Evolutionary conservation across 2,329 filamentous ascomycete genomes (phyloP), one percentile per base, ranked within the genome.

Genomic region (Chalara sp.): DNA sequence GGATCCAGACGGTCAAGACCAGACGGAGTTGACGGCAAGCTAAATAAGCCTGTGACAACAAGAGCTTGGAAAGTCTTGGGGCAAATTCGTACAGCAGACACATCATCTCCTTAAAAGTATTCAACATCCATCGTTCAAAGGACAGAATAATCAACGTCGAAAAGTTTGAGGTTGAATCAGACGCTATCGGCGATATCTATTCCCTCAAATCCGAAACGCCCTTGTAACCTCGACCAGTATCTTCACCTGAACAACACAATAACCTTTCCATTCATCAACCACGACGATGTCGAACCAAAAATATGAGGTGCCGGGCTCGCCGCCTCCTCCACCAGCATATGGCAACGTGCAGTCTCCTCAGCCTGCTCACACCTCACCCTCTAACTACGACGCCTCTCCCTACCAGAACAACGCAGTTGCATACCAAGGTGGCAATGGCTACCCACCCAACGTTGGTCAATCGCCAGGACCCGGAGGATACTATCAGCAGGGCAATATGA

Each of bases 241-340:
- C n/a, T 29, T 41, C 13, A n/a, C 33, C 30, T 21, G 13, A 33
- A 21, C 13, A 46, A n/a, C 44, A 32, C 45, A 28, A 29, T 31
- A n/a, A 37, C 21, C 28, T n/a, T 32, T 37, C 31, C 8, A 12
- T 21, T 4, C 2, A 44, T 44, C 10, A 49, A 47, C 46, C 29
- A 44, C 28, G 43, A 50, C 41, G 31, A 61, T 57, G 56, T 48
- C 56, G n/a, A 49, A 50, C 11, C 51, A 54, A 48, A 55, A 62
- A 53, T 55, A 51, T 48, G 44, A 57, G 40, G 45, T 55, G 30
- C 52, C 54, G 33, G 46, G 49, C 29, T 49, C 49, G 28, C 54
- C 60, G 30, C 58, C 60, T 13, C 61, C 60, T 6, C 59, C 60
- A 47, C 54, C 58, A 35, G 61, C 62, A 53, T 54, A 53, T 30